phyloP scores from a whole-genome alignment of 2,329 filamentous ascomycete genomes.

The Fusarium guadeloupense region DNA sequence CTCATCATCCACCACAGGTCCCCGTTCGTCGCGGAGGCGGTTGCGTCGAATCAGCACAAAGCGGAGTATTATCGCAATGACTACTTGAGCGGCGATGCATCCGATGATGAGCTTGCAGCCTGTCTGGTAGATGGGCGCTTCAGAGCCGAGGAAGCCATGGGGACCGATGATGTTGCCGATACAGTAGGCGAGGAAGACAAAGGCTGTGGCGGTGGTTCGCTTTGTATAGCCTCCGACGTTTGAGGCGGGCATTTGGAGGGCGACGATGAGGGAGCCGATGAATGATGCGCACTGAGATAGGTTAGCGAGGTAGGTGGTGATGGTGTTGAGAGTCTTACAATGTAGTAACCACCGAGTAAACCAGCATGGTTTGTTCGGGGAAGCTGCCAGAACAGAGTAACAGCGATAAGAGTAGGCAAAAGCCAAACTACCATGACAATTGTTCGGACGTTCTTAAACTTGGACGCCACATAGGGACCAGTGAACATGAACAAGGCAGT shows the following conservation, averaged over 20 bases:
- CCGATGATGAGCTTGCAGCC: constrained; percentile 55
- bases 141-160: constrained; percentile 54
- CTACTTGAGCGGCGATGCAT: constrained; percentile 35
- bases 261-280: constrained; percentile 63
- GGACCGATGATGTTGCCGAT: constrained; percentile 42
- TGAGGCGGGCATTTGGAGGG: constrained; percentile 61
- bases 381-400: constrained; percentile 61
- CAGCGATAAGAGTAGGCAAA: constrained; percentile 60
- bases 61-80: constrained; percentile 30
- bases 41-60: constrained; percentile 40
- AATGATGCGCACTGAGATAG: constrained; percentile 51
- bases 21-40: constrained; percentile 35
- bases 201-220: constrained; percentile 55
- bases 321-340: constrained; percentile 39
- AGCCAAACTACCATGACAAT: constrained; percentile 62
- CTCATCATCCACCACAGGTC: constrained; percentile 31
- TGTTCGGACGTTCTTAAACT: constrained; percentile 60
- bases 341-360: constrained; percentile 62
- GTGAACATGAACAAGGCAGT: constrained; percentile 63
- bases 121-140: constrained; percentile 61
- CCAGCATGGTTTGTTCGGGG: constrained; percentile 53
- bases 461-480: constrained; percentile 61
- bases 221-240: constrained; percentile 62
- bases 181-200: constrained; percentile 59
- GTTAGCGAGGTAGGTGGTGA: accelerated